Evolutionary conservation across 1,284 basidiomycete genomes (phyloP).

Genomic region (Coniophora puteana): DNA sequence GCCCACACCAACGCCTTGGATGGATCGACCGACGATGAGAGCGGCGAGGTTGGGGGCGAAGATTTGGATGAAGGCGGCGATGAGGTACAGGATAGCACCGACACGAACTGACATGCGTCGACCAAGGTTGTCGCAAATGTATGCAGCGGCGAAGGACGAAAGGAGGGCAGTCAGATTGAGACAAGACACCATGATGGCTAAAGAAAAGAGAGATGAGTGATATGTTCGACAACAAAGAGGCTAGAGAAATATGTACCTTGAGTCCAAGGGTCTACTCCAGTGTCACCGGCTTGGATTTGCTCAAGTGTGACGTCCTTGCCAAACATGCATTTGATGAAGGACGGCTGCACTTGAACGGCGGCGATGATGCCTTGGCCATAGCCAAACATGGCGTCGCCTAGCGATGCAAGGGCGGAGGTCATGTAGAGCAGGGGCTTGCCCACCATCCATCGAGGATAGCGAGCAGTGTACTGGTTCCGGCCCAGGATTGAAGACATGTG

Average conservation of each 20-base stretch:
- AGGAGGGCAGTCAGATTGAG: conserved; percentile 49
- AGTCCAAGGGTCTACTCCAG: conserved; percentile 42
- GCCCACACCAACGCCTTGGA: conserved; percentile 46
- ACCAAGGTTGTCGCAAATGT: conserved; percentile 46
- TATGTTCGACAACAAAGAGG: not conserved
- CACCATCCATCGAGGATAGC: conserved; percentile 51
- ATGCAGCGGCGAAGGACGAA: conserved; percentile 42
- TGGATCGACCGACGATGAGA: conserved; percentile 43
- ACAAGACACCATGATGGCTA: conserved; percentile 49
- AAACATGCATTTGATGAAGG: conserved; percentile 47
- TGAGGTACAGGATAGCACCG: conserved; percentile 44
- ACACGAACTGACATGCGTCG: conserved; percentile 46
- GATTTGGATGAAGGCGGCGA: conserved; percentile 45
- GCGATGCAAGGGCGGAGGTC: conserved; percentile 46
- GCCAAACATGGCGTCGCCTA: conserved; percentile 55
- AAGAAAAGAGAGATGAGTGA: conserved; percentile 17
- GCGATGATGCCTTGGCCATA: conserved; percentile 53
- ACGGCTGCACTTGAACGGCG: conserved; percentile 47
- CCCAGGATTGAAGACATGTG: too few relatives aligned
- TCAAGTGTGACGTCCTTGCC: conserved; percentile 36
- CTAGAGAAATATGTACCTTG: conserved; percentile 33
- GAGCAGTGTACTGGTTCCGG: conserved; percentile 33
- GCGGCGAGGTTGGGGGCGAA: conserved; percentile 38
- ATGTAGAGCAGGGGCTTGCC: conserved; percentile 46
- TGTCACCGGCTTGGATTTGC: conserved; percentile 38